Evolutionary conservation across 768 basidiomycete species (phyloP).

Genomic region (Chalciporus pseudorubinellus): DNA sequence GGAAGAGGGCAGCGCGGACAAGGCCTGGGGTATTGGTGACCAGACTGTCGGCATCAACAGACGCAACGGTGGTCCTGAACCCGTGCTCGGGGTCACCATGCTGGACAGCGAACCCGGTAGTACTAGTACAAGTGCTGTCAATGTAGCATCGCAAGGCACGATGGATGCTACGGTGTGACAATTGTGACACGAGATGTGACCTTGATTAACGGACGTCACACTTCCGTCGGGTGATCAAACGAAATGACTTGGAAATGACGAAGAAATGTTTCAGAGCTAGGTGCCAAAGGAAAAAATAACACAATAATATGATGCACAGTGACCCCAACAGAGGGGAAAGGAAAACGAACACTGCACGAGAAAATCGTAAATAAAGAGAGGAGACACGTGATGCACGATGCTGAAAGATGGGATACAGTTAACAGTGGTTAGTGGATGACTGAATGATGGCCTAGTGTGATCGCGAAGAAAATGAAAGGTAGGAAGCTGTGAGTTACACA

Average conservation of each 20-base stretch:
- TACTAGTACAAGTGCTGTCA: background rate
- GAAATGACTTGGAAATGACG: too few species aligned
- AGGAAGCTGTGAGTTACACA: slow-evolving; percentile 12
- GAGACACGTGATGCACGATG: slow-evolving; percentile 17
- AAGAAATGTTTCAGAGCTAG: background rate
- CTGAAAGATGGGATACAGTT: slow-evolving; percentile 16
- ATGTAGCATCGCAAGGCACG: too few species aligned
- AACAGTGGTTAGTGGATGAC: slow-evolving; percentile 4
- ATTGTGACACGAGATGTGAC: slow-evolving; percentile 13
- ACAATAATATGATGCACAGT: background rate
- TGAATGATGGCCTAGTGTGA: slow-evolving; percentile 9
- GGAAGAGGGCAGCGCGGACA: slow-evolving; percentile 9
- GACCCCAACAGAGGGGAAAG: background rate
- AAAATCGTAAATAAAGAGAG: background rate
- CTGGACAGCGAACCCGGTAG: background rate
- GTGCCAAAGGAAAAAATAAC: background rate
- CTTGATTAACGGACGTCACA: slow-evolving; percentile 5
- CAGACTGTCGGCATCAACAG: slow-evolving; percentile 36
- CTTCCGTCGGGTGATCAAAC: background rate
- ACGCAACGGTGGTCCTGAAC: slow-evolving; percentile 11
- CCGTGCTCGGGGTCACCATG: slow-evolving; percentile 19
- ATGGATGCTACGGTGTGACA: slow-evolving; percentile 16
- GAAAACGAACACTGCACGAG: background rate
- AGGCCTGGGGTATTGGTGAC: slow-evolving; percentile 9
- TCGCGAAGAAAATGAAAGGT: background rate